A percentile compares a stretch with the other conserved stretches of the same genome.
Conservation (phyloP, 441 rosid species). For the Populus trichocarpa region DNA sequence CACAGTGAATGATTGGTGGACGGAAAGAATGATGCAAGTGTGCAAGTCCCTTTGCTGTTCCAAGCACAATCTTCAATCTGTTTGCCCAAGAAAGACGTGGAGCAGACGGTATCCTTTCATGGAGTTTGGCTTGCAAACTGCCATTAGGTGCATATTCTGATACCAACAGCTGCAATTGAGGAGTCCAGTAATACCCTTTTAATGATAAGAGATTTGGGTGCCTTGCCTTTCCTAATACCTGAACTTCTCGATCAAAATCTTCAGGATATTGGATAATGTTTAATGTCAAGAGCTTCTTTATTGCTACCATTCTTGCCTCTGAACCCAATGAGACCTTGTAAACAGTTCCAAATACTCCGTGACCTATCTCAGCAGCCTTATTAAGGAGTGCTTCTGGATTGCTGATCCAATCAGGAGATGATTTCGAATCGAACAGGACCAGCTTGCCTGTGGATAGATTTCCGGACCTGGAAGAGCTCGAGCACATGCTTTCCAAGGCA, state of each 20-base stretch:
- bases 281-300: conserved; percentile 62
- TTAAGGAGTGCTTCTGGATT: conserved; percentile 60
- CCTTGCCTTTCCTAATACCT: conserved; percentile 63
- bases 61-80: conserved; percentile 69
- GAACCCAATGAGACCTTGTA: conserved; percentile 63
- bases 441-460: conserved; percentile 49
- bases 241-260: conserved; percentile 74
- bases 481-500: conserved; percentile 75
- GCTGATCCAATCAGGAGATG: conserved; percentile 36
- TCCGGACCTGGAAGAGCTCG: conserved; percentile 70
- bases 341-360: conserved; percentile 79
- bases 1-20: conserved; percentile 77
- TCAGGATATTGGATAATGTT: conserved; percentile 60
- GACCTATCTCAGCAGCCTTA: conserved; percentile 75
- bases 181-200: conserved; percentile 81
- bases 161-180: conserved; percentile 63
- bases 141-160: conserved; percentile 68
- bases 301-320: conserved; percentile 51
- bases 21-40: conserved; percentile 75
- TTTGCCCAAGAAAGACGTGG: conserved; percentile 64
- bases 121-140: conserved; percentile 68
- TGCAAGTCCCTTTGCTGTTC: conserved; percentile 82
- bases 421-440: conserved; percentile 59
- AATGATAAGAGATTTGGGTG: conserved; percentile 63
- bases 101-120: conserved; percentile 44